Evolutionary conservation across 1,139 yeast species (phyloP).

Genomic region (Diutina catenulata): DNA sequence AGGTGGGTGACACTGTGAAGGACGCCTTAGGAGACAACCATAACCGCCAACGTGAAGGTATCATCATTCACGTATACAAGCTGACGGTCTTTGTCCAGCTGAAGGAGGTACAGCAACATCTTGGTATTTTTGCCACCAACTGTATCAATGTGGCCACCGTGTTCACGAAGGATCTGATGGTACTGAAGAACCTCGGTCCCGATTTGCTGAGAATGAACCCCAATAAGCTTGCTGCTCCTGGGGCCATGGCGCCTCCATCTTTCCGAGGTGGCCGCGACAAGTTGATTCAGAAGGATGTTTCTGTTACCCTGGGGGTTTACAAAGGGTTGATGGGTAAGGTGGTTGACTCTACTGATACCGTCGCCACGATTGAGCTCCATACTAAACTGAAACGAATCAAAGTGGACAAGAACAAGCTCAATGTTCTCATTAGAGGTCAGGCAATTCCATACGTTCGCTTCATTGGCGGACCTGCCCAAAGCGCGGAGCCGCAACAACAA

Average conservation of each 20-base stretch:
- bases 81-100: conserved; percentile 70
- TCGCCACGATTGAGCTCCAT: conserved; percentile 87
- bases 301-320: conserved; percentile 81
- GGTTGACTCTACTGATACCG: conserved; percentile 83
- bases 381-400: conserved; percentile 84
- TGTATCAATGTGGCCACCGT: conserved; percentile 71
- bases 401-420: conserved; percentile 65
- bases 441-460: conserved; percentile 74
- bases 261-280: conserved; percentile 59
- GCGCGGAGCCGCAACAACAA: conserved; percentile 14
- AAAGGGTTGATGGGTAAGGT: conserved; percentile 93
- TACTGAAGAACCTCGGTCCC: conserved; percentile 43
- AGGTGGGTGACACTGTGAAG: conserved; percentile 83
- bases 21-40: conserved; percentile 58
- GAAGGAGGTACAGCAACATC: conserved; percentile 67
- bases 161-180: conserved; percentile 67
- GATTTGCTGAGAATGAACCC: conserved; percentile 85
- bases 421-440: conserved; percentile 56
- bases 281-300: conserved; percentile 71
- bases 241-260: conserved; percentile 27
- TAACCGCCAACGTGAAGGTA: conserved; percentile 52
- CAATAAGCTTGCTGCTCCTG: conserved; percentile 23
- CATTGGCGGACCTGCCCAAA: conserved; percentile 36
- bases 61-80: conserved; percentile 75
- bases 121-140: conserved; percentile 82